Evolutionary conservation across 371 early-diverging fungal species (phyloP), one percentile per base, ranked within the genome.

Genomic region (Coemansia sp.): DNA sequence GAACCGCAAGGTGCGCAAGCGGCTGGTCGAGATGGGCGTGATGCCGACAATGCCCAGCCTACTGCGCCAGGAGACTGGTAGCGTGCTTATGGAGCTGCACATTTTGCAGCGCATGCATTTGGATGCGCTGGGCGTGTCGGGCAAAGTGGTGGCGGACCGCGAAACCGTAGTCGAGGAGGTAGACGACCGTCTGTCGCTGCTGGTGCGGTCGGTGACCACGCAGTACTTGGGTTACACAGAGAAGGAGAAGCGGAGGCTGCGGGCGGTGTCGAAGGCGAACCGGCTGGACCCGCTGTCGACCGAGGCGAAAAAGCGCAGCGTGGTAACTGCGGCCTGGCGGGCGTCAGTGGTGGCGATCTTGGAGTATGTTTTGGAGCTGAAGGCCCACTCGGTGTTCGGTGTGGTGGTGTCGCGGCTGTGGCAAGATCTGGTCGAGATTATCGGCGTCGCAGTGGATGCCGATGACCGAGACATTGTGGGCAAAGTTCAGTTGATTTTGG

Each of bases 31-130:
- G 76, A 81, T 85, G 84, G 94, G 94, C 7, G 88, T 92, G 48
- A 93, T 94, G 85, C 86, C 88, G 38, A 90, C 93, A 45, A 69
- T 93, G 66, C 97, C 97, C 16, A 92, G 94, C 62, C 66, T 96
- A 45, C 80, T 94, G 36, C 90, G 90, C 65, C 87, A 93, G 82
- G 92, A 91, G 61, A 72, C 76, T 4, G 59, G 63, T 42, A 75
- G 80, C 34, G 59, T 70, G 4, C 53, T 70, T 33, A 61, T 68
- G 7, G 58, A 65, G 50, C 53, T 80, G 20, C 59, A 68, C 8
- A 62, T 80, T 16, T 63, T 80, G 40, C 71, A 66, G 50, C 75
- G 71, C 39, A 74, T 74, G 75, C 74, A 74, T 12, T 35, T 41
- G 7, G 72, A 74, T 12, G 75, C 74, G 1, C 31, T 69, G 4